phyloP scores from a whole-genome alignment of 1,284 basidiomycete genomes.

The Ganoderma resinaceum region DNA sequence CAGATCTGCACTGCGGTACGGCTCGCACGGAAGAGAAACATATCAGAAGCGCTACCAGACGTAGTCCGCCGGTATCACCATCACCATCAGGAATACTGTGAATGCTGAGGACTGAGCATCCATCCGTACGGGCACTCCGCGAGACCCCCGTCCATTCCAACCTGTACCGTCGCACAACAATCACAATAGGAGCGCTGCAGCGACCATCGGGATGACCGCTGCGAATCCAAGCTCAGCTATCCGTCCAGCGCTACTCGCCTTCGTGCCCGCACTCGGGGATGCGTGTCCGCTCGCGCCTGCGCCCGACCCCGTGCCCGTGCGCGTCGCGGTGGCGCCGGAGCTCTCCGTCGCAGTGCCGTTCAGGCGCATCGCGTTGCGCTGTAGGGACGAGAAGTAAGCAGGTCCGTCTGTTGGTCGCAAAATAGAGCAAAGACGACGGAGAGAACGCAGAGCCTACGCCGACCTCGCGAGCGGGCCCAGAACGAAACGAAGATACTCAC shows the following conservation, averaged over 20 bases:
- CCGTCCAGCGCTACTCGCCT: slow-evolving; percentile 25
- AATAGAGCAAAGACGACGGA: no score
- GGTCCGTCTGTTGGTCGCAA: neutral
- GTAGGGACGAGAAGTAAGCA: neutral
- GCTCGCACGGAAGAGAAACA: no score
- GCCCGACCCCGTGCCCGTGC: slow-evolving; percentile 13
- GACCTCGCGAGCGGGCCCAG: neutral
- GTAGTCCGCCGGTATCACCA: no score
- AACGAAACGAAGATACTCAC: slow-evolving; percentile 40
- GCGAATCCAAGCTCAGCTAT: slow-evolving; percentile 22
- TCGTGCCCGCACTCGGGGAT: slow-evolving; percentile 18
- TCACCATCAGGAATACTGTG: no score
- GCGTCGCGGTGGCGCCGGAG: slow-evolving; percentile 28
- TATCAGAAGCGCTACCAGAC: no score
- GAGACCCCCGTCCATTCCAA: neutral
- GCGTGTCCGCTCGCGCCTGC: slow-evolving; percentile 30
- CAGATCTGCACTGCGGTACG: no score
- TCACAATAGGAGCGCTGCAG: slow-evolving; percentile 28
- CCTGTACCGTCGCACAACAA: neutral
- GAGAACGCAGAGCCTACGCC: neutral
- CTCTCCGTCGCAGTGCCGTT: slow-evolving; percentile 50
- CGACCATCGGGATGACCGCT: slow-evolving; percentile 27
- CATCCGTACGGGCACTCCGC: no score
- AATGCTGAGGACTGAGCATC: neutral
- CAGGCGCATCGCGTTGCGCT: slow-evolving; percentile 61